A percentile compares a stretch with the other conserved stretches of the same genome.
Conservation (phyloP, 2,329 filamentous ascomycete species). For the Microsporum audouinii region DNA sequence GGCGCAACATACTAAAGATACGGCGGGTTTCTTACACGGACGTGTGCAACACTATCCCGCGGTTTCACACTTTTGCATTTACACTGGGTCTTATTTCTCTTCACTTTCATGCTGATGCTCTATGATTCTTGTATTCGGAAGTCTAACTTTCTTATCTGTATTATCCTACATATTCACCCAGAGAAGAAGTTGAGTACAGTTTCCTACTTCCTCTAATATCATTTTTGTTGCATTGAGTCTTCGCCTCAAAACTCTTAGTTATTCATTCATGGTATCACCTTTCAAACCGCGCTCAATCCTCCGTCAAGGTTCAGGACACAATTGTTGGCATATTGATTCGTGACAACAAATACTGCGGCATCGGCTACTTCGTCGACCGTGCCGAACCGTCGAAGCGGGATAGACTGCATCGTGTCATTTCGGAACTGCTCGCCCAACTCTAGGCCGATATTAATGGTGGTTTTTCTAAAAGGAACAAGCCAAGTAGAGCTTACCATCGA, state of each 20-base stretch:
- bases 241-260: neutral
- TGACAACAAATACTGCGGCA: slow-evolving; percentile 64
- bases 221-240: neutral
- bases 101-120: neutral
- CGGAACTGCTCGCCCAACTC: slow-evolving; percentile 32
- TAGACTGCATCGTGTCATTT: slow-evolving; percentile 33
- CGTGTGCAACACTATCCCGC: neutral
- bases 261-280: neutral
- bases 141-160: neutral
- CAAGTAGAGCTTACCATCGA: slow-evolving; percentile 44
- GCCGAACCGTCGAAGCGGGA: slow-evolving; percentile 58
- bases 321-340: slow-evolving; percentile 75
- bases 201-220: neutral
- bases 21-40: neutral
- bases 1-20: neutral
- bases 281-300: slow-evolving; percentile 58
- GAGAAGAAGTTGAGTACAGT: neutral
- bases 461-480: neutral
- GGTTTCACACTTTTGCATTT: slow-evolving; percentile 2
- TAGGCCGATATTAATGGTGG: slow-evolving; percentile 16
- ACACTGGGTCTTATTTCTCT: neutral
- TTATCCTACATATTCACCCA: neutral
- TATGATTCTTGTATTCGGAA: neutral
- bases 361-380: slow-evolving; percentile 63
- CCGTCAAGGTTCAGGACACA: slow-evolving; percentile 79